These are phyloP conservation scores for Paraphaeosphaeria sporulosa DNA, from an alignment of 2,329 filamentous ascomycete genomes.

Conservation along the genomic window DNA sequence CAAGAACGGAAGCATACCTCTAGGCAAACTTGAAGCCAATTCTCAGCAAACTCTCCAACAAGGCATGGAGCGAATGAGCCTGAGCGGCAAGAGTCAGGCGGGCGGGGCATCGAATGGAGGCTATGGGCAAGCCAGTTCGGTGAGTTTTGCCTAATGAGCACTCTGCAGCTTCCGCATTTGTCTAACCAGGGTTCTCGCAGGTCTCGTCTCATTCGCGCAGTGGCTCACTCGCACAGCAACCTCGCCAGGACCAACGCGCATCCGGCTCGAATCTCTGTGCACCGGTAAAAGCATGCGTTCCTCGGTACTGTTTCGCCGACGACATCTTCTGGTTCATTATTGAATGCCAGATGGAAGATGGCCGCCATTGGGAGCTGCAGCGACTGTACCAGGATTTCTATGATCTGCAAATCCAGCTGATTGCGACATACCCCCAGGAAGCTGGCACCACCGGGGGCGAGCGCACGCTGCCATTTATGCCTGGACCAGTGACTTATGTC, in stretches of 20 bases:
- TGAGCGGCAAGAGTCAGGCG: constrained; percentile 57
- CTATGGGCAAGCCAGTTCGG: constrained; percentile 36
- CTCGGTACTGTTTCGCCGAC: constrained; percentile 92
- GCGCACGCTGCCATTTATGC: constrained; percentile 94
- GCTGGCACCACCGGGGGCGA: constrained; percentile 84
- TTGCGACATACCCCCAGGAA: constrained; percentile 90
- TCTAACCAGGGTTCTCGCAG: constrained; percentile 25
- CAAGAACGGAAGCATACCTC: constrained; percentile 97
- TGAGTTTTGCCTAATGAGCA: constrained; percentile 38
- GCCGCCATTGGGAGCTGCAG: constrained; percentile 89
- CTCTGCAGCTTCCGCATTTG: constrained; percentile 3
- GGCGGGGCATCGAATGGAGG: constrained; percentile 31
- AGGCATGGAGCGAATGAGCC: constrained; percentile 77
- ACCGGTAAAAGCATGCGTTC: constrained; percentile 83
- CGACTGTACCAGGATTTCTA: constrained; percentile 99
- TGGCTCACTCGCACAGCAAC: constrained; percentile 49
- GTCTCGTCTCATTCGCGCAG: constrained; percentile 42
- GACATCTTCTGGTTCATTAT: constrained; percentile 99
- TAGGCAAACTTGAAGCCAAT: constrained; percentile 81
- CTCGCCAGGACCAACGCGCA: constrained; percentile 47
- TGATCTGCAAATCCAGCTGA: constrained; percentile 94
- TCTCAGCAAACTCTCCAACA: constrained; percentile 60
- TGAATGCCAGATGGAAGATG: constrained; percentile 88
- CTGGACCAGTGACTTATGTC: constrained; percentile 94
- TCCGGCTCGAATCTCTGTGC: constrained; percentile 65